Percentiles rank a stretch among this genome's conserved stretches.
Evolutionary conservation across 2,329 filamentous ascomycete genomes (phyloP).

Genomic region (Neonectria ditissima): DNA sequence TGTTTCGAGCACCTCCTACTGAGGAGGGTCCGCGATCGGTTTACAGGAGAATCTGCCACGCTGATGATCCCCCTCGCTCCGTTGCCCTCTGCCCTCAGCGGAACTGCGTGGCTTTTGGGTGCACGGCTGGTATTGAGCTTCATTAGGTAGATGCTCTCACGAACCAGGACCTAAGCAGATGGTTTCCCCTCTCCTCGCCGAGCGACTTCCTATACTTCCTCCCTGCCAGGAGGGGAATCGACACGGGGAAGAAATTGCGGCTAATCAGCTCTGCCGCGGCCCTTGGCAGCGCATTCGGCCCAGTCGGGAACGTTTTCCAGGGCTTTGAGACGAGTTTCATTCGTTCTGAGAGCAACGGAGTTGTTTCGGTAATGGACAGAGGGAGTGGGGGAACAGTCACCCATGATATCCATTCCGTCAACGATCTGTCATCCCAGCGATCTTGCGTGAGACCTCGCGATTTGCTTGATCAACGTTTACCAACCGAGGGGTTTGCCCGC

Average conservation of each 20-base stretch:
- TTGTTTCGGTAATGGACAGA: conserved; percentile 35
- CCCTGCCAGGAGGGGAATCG: conserved; percentile 60
- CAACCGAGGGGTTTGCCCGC: conserved; percentile 26
- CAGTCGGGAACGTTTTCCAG: conserved; percentile 35
- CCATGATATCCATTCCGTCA: conserved; percentile 27
- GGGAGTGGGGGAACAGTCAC: conserved; percentile 25
- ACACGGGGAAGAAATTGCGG: conserved; percentile 67
- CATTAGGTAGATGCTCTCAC: conserved; percentile 66
- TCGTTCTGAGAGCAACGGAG: conserved; percentile 33
- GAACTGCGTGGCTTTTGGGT: conserved; percentile 74
- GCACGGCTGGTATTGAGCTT: conserved; percentile 70
- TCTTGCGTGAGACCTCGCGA: conserved; percentile 30
- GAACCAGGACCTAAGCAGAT: conserved; percentile 62
- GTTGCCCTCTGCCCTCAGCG: conserved; percentile 74
- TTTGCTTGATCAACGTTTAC: conserved; percentile 30
- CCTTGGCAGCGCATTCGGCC: conserved; percentile 40
- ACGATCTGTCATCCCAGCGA: conserved; percentile 29
- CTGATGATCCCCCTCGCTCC: conserved; percentile 72
- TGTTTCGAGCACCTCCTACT: conserved; percentile 41
- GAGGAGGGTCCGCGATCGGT: conserved; percentile 48
- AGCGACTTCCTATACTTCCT: conserved; percentile 71
- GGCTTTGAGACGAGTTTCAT: conserved; percentile 40
- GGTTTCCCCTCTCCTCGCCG: conserved; percentile 66
- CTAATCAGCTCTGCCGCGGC: conserved; percentile 71
- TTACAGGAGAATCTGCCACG: conserved; percentile 65